Conservation (phyloP, 2,329 filamentous ascomycete genomes). For the Microcyclosporella mali region DNA sequence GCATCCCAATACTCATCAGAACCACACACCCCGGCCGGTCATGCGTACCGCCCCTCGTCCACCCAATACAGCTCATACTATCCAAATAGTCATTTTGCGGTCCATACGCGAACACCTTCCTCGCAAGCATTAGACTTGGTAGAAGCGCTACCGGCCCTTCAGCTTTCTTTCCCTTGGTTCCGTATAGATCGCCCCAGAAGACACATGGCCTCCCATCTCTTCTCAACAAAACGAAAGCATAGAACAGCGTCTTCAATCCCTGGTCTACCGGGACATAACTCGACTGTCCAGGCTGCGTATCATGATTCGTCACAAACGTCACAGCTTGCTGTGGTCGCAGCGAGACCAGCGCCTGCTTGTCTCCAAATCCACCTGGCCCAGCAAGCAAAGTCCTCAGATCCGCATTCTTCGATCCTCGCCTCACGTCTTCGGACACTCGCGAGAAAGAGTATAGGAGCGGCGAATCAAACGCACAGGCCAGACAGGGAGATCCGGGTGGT, state of each 20-base stretch:
- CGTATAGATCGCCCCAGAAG: slow-evolving; percentile 66
- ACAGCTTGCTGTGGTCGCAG: slow-evolving; percentile 25
- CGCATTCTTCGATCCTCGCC: slow-evolving; percentile 39
- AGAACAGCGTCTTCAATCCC: slow-evolving; percentile 67
- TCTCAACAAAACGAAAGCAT: slow-evolving; percentile 64
- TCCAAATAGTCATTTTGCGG: slow-evolving; percentile 60
- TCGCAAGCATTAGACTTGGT: slow-evolving; percentile 54
- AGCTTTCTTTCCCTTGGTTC: slow-evolving; percentile 47
- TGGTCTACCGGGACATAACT: slow-evolving; percentile 57
- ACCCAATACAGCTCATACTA: slow-evolving; percentile 55
- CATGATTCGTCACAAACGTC: slow-evolving; percentile 67
- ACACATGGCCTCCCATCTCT: slow-evolving; percentile 58
- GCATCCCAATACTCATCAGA: slow-evolving; percentile 27
- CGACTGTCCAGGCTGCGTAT: slow-evolving; percentile 60
- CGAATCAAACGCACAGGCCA: slow-evolving; percentile 58
- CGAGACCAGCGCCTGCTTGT: slow-evolving; percentile 14
- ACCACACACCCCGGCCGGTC: slow-evolving; percentile 33
- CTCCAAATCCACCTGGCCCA: slow-evolving; percentile 13
- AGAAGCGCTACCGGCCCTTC: slow-evolving; percentile 45
- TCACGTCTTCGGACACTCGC: slow-evolving; percentile 45
- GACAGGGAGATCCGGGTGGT: slow-evolving; percentile 33
- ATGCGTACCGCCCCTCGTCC: slow-evolving; percentile 47
- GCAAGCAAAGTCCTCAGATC: slow-evolving; percentile 50
- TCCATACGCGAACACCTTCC: slow-evolving; percentile 63
- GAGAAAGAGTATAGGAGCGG: slow-evolving; percentile 65